Conservation (phyloP, 225 moss, liverwort and hornwort species). For the Polytrichum commune region DNA sequence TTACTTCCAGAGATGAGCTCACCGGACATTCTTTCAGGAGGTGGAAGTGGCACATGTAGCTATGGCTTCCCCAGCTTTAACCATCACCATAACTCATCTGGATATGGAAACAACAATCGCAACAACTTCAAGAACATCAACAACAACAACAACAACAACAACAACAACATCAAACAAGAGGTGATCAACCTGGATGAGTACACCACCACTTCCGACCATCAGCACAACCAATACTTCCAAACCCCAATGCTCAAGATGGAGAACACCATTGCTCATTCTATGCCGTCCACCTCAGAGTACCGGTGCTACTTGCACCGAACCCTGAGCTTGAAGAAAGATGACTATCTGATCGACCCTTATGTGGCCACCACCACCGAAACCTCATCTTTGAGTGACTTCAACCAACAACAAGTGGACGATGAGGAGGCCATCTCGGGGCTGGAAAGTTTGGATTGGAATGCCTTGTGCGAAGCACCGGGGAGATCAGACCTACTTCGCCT, state of each 20-base stretch:
- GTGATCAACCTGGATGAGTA: slow-evolving; percentile 41
- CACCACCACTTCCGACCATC: neutral
- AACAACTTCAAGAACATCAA: too few species aligned
- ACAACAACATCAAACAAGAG: slow-evolving; percentile 39
- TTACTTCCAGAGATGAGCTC: slow-evolving; percentile 23
- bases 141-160: neutral
- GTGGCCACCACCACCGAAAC: slow-evolving; percentile 3
- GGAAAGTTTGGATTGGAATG: slow-evolving; percentile 39
- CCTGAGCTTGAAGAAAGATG: slow-evolving; percentile 25
- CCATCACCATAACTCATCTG: neutral
- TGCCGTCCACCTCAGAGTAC: slow-evolving; percentile 38
- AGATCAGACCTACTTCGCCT: slow-evolving; percentile 2
- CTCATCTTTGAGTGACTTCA: slow-evolving; percentile 7
- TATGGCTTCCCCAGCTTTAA: slow-evolving; percentile 17
- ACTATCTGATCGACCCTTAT: slow-evolving; percentile 28
- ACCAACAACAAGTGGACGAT: slow-evolving; percentile 21
- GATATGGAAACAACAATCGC: too few species aligned
- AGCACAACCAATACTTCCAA: slow-evolving; percentile 6
- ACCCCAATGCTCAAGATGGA: slow-evolving; percentile 6
- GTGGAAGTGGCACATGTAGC: slow-evolving; percentile 5
- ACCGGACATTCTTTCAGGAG: slow-evolving; percentile 26
- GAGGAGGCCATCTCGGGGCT: slow-evolving; percentile 25
- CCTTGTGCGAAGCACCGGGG: slow-evolving; percentile 24
- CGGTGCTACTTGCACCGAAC: slow-evolving; percentile 18
- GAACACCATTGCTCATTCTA: slow-evolving; percentile 32